Conservation (phyloP, 805 yeast genomes). For the Kodamaea nitidulidarum region DNA sequence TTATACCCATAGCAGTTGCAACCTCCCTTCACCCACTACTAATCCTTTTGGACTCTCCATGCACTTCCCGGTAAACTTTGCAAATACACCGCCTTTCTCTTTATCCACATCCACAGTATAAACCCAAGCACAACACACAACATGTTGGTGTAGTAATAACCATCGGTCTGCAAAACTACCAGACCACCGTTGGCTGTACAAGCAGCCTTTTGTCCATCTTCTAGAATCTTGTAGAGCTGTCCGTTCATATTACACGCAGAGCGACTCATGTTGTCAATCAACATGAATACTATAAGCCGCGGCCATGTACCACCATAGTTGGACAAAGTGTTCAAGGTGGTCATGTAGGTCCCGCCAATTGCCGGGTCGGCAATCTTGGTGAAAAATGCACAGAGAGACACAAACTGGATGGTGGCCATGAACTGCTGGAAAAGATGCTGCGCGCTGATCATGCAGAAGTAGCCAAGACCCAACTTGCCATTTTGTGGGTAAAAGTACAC, state of each 20-base stretch:
- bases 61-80: conserved; percentile 70
- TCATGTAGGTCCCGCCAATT: conserved; percentile 98
- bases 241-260: conserved; percentile 50
- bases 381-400: conserved; percentile 90
- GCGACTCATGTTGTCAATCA: conserved; percentile 75
- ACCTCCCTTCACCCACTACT: neutral
- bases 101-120: conserved; percentile 63
- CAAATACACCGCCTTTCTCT: conserved; percentile 54
- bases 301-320: conserved; percentile 99
- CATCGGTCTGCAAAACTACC: conserved; percentile 60
- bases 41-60: conserved; percentile 56
- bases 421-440: conserved; percentile 86
- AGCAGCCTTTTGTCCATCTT: conserved; percentile 39
- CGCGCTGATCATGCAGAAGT: conserved; percentile 67
- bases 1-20: neutral
- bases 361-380: conserved; percentile 92
- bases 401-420: conserved; percentile 94
- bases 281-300: conserved; percentile 65
- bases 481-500: conserved; percentile 67
- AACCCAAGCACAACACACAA: conserved; percentile 70
- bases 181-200: conserved; percentile 57
- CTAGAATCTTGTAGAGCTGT: conserved; percentile 12
- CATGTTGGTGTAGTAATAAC: conserved; percentile 75
- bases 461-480: conserved; percentile 45
- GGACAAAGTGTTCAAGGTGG: conserved; percentile 84